Conservation (phyloP, 1,284 basidiomycete genomes). For the Ganoderma meredithae region DNA sequence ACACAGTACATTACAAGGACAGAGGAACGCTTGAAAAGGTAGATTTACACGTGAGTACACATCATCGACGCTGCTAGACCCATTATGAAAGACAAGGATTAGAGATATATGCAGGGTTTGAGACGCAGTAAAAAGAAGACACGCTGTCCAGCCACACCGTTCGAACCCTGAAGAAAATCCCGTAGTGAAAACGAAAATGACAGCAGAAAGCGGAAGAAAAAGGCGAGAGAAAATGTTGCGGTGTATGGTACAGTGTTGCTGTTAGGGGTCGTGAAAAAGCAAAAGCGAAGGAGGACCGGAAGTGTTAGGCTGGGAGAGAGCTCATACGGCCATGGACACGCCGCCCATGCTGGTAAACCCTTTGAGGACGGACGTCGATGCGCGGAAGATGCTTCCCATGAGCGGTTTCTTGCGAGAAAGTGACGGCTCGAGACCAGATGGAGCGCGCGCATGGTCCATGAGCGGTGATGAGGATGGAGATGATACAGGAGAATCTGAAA, state of each 20-base stretch:
- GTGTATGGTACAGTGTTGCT: neutral
- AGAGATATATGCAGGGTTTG: neutral
- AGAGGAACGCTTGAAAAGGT: neutral
- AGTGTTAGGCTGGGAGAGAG: neutral
- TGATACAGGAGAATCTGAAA: slow-evolving; percentile 19
- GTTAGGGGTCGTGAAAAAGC: neutral
- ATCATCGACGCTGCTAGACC: neutral
- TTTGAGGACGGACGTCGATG: slow-evolving; percentile 53
- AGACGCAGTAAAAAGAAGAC: neutral
- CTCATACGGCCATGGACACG: slow-evolving; percentile 22
- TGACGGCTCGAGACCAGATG: slow-evolving; percentile 12
- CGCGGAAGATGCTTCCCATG: slow-evolving; percentile 33
- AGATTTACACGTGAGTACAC: neutral
- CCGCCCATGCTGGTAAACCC: slow-evolving; percentile 37
- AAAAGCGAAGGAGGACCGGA: no score
- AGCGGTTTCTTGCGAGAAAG: slow-evolving; percentile 24
- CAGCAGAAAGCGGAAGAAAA: neutral
- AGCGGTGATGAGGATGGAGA: slow-evolving; percentile 27
- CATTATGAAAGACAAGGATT: neutral
- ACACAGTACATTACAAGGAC: neutral
- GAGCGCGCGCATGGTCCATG: slow-evolving; percentile 15
- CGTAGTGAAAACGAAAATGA: neutral
- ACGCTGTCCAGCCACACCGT: neutral
- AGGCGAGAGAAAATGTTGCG: neutral
- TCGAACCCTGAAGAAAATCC: neutral